Evolutionary conservation across 257 asterid species (phyloP), one percentile per base, ranked within the genome.

Genomic region (Leonotis leonurus): DNA sequence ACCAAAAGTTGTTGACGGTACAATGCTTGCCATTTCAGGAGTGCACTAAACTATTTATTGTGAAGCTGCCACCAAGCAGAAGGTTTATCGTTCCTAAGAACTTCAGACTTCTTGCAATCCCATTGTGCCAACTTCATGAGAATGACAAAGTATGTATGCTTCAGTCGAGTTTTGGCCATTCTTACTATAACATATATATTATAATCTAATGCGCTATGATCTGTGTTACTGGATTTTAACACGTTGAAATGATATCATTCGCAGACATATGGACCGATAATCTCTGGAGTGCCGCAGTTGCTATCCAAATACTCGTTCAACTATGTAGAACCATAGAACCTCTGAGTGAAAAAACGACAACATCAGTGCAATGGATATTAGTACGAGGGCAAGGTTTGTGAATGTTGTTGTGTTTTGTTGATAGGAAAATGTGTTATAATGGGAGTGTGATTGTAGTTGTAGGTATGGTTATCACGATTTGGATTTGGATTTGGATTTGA

Each of bases 41-140:
- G 76, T 89, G 99, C 86, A 87, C 76, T 12, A 89, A 92, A 74
- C 80, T 92, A 50, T 92, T 72, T 72, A 81, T 92, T 12, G 94
- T 89, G 75, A 85, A 77, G 86, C 86, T 92, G 68, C 96, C 97
- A 1, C 75, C 67, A 29, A 85, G 91, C 72, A 60, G 85, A 76
- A 89, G 83, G 59, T 86, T 92, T 75, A 77, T 75, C 7, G 96
- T 89, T 2, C 95, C 97, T 0, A 83, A 67, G 73, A 85, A 81
- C 76, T 73, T 60, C 18, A 79, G 89, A 60, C 80, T 92, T 70
- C 95, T 92, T 25, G 95, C 88, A 1, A 81, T 92, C 69, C 97
- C 97, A 8, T 67, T 92, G 58, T 69, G 80, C 68, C 89, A 89
- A 73, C 72, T 86, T 56, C 95, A 85, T 27, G 81, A 77, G 37